Evolutionary conservation across 495 filamentous ascomycete species (phyloP).

Genomic region (Xylaria castorea): DNA sequence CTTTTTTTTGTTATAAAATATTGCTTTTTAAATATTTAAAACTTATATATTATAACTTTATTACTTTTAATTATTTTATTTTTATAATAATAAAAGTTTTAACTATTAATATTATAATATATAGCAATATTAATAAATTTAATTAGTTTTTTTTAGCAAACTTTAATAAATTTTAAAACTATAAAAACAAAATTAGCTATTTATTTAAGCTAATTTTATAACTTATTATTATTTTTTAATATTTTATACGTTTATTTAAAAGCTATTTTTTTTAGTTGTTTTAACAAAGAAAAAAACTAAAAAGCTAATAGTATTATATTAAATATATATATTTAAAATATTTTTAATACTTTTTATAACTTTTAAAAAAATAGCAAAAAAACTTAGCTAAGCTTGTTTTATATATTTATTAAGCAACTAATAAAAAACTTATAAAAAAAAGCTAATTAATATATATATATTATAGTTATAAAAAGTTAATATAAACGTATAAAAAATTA

Average conservation of each 20-base stretch:
- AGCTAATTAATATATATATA: not conserved
- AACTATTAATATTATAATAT: constrained; percentile 1
- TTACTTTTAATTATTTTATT: not conserved
- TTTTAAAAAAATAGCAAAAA: no score
- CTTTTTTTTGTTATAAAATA: not conserved
- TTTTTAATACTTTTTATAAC: no score
- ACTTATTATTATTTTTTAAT: not conserved
- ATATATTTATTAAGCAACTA: no score
- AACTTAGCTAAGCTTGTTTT: no score
- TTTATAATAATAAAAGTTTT: constrained; percentile 1
- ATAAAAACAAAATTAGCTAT: not conserved
- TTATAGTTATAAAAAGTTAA: no score
- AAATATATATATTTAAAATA: not conserved
- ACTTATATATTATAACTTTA: not conserved
- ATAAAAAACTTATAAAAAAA: no score
- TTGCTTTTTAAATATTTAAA: not conserved
- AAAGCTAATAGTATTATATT: not conserved
- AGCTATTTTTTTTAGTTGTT: not conserved
- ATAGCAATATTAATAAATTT: constrained; percentile 1
- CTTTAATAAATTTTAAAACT: not conserved
- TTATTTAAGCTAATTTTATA: not conserved
- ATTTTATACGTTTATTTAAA: not conserved
- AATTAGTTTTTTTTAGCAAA: constrained; percentile 3
- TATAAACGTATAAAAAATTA: no score
- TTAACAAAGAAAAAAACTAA: not conserved